These are phyloP conservation scores for Pythium brachiatum DNA, from an alignment of 352 stramenopile genomes.

Conservation along the genomic window DNA sequence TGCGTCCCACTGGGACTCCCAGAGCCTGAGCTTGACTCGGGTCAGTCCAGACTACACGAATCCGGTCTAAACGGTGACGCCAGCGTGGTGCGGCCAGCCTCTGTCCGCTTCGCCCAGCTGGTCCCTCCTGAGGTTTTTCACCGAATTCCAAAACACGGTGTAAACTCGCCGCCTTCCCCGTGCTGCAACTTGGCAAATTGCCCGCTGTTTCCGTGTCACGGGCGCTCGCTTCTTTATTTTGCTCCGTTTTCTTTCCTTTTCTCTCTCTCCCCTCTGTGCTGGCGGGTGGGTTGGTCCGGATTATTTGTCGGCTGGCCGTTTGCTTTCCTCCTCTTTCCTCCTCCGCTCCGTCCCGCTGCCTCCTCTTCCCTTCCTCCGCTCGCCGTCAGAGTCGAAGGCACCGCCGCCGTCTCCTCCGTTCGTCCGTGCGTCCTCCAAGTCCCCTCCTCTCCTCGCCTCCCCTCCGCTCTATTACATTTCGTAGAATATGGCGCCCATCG, in stretches of 20 bases:
- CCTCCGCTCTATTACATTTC: background rate
- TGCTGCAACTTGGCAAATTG: background rate
- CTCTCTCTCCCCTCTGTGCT: background rate
- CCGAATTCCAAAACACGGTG: background rate
- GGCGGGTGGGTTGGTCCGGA: background rate
- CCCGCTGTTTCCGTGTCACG: background rate
- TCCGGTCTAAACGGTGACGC: background rate
- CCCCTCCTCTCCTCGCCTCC: background rate
- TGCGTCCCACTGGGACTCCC: too few species aligned
- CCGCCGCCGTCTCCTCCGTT: background rate
- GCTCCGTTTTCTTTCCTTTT: background rate
- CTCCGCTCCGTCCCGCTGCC: too few species aligned
- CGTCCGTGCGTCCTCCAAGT: background rate
- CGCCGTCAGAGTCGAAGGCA: background rate
- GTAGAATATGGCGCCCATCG: slow-evolving; percentile 44
- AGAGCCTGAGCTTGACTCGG: too few species aligned
- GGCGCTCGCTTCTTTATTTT: background rate
- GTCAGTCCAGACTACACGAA: too few species aligned
- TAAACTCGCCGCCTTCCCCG: background rate
- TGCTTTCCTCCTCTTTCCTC: background rate
- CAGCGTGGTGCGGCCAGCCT: background rate
- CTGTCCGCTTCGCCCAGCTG: background rate
- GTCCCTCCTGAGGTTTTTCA: background rate
- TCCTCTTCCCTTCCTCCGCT: background rate
- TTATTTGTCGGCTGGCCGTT: background rate